Evolutionary conservation across 768 basidiomycete species (phyloP), one percentile per base, ranked within the genome.

Genomic region (Tylopilus sp.): DNA sequence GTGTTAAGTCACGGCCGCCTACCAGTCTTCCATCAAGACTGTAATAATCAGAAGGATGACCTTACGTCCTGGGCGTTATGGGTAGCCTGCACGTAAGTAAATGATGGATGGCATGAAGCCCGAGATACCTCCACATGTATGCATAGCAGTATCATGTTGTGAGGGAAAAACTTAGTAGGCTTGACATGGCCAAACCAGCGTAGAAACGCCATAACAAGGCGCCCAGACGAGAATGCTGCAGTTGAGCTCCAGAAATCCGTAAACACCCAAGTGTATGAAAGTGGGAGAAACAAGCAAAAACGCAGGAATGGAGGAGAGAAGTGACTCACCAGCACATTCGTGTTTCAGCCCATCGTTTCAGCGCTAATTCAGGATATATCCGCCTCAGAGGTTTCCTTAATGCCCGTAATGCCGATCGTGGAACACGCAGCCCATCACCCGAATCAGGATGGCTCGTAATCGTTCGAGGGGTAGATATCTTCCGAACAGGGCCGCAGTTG

Each of bases 261-360:
- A 33, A 11, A 33, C 36, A 40, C 22, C 35, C 39, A 44, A 26
- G 41, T 20, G 40, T 18, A n/a, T 35, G 33, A 35, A 35, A 15
- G 8, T 0, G 18, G 38, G 9, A 15, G 18, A 40, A 31, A 40
- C 25, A 12, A 46, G 7, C 39, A 49, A 2, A 8, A 40, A 53
- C 7, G 15, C 28, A 42, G 2, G 4, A 38, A 33, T 13, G 15
- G 21, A 28, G 11, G 26, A 46, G 28, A 13, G 13, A 51, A 33
- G 10, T 11, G 10, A 66, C 80, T 65, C 63, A 91, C 95, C 95
- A 98, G 71, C 95, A 98, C 56, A 98, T 68, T 52, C 95, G 72
- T 11, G 93, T 95, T 7, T 73, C 73, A 26, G 70, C 64, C 62
- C 93, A 88, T 0, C 87, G 79, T 66, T 83, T 87, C 57, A 81